phyloP scores from a whole-genome alignment of 2,329 filamentous ascomycete genomes.

The Aspergillus fischeri region DNA sequence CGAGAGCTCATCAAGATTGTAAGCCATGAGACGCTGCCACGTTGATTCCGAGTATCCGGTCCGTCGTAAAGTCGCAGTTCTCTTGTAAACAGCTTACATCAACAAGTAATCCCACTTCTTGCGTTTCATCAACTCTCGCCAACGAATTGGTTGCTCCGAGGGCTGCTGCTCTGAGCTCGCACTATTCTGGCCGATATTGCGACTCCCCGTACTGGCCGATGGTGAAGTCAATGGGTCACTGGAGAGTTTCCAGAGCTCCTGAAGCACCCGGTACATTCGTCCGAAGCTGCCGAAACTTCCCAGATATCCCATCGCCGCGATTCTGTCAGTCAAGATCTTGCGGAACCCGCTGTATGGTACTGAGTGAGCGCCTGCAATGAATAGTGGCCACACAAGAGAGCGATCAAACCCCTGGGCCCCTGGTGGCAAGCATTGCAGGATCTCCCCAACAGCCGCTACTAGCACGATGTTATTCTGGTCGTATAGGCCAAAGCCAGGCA shows the following conservation, averaged over 20 bases:
- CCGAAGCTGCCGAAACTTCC: constrained; percentile 79
- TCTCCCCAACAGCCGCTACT: constrained; percentile 45
- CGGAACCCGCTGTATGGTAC: constrained; percentile 71
- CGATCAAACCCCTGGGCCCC: constrained; percentile 82
- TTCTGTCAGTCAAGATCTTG: constrained; percentile 68
- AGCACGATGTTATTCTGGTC: too few relatives aligned
- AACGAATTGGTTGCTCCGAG: constrained; percentile 57
- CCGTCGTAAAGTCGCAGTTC: not conserved
- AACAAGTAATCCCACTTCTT: constrained; percentile 61
- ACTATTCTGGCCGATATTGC: constrained; percentile 33
- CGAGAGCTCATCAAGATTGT: too few relatives aligned
- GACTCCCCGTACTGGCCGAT: too few relatives aligned
- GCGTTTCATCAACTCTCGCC: constrained; percentile 86
- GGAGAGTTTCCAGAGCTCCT: constrained; percentile 70
- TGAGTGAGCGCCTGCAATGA: constrained; percentile 78
- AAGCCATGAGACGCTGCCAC: not conserved
- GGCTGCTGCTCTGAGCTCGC: constrained; percentile 44
- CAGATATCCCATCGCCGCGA: constrained; percentile 68
- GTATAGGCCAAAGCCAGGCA: too few relatives aligned
- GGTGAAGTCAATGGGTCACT: constrained; percentile 49
- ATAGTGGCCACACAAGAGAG: constrained; percentile 85
- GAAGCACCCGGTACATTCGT: constrained; percentile 70
- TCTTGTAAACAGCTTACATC: not conserved
- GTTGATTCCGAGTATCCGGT: not conserved
- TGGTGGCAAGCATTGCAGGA: constrained; percentile 75